phyloP scores from a whole-genome alignment of 2,329 filamentous ascomycete genomes.

The Epichloe festucae region DNA sequence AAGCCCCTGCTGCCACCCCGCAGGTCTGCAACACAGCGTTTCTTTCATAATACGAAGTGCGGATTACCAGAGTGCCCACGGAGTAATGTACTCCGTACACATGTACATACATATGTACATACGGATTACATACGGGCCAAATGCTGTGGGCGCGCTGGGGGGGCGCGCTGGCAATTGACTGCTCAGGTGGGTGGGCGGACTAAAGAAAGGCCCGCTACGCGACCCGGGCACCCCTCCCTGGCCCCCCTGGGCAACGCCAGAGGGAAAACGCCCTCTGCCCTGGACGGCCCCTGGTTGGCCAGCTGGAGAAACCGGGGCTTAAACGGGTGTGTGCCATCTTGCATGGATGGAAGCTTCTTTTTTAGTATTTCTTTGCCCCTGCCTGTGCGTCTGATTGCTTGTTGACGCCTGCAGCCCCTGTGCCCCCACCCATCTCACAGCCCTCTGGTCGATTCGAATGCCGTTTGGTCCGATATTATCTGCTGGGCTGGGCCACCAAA shows the following conservation, averaged over 20 bases:
- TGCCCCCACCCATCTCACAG: neutral
- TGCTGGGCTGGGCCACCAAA: too few relatives aligned
- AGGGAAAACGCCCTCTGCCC: neutral
- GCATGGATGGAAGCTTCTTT: conserved; percentile 2
- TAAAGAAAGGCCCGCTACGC: neutral
- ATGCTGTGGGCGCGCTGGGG: too few relatives aligned
- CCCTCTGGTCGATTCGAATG: neutral
- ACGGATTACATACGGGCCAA: too few relatives aligned
- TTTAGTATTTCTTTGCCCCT: neutral
- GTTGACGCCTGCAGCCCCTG: neutral
- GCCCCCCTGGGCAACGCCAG: neutral
- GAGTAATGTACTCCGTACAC: too few relatives aligned
- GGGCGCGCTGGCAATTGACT: neutral
- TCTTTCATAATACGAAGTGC: too few relatives aligned
- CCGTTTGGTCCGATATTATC: neutral
- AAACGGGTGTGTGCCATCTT: conserved; percentile 4
- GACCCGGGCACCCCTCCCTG: neutral
- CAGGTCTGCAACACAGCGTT: neutral
- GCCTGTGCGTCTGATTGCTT: neutral
- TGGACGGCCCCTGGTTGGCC: conserved; percentile 4
- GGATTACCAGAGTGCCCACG: too few relatives aligned
- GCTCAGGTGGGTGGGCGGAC: neutral
- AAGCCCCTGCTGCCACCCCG: neutral
- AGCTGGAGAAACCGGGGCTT: neutral
- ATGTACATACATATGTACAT: too few relatives aligned